Evolutionary conservation across 495 filamentous ascomycete genomes (phyloP).

Genomic region (Annulohypoxylon nitens): DNA sequence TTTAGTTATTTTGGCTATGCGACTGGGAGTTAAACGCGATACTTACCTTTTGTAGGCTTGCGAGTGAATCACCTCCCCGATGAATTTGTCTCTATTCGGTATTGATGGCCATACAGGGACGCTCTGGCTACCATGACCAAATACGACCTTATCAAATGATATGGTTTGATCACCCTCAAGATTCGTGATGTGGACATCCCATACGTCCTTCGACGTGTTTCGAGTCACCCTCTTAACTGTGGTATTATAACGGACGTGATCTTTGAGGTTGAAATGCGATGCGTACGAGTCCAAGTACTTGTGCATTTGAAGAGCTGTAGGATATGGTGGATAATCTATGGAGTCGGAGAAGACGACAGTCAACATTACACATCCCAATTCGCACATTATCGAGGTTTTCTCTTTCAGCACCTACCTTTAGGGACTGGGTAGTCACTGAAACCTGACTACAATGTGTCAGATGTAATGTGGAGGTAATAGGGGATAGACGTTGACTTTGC

Average conservation of each 20-base stretch:
- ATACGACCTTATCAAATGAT: slow-evolving; percentile 37
- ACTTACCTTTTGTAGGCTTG: slow-evolving; percentile 28
- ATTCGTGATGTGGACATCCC: slow-evolving; percentile 34
- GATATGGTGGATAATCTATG: slow-evolving; percentile 27
- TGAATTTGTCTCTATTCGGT: slow-evolving; percentile 72
- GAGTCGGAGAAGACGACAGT: not conserved
- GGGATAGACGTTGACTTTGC: not conserved
- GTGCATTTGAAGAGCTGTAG: slow-evolving; percentile 13
- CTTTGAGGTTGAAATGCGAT: slow-evolving; percentile 26
- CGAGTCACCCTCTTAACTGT: slow-evolving; percentile 30
- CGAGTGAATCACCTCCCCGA: slow-evolving; percentile 77
- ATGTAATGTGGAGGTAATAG: not conserved
- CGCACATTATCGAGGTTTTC: no score
- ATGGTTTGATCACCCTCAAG: slow-evolving; percentile 3
- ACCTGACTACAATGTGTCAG: slow-evolving; percentile 22
- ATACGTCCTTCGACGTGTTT: slow-evolving; percentile 13
- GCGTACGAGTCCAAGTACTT: slow-evolving; percentile 37
- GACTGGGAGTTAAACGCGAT: no score
- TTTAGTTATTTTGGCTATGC: slow-evolving; percentile 41
- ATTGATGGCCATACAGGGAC: slow-evolving; percentile 61
- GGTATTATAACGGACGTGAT: slow-evolving; percentile 21
- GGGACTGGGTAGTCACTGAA: slow-evolving; percentile 37
- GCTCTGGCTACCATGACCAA: slow-evolving; percentile 29
- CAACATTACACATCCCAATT: not conserved
- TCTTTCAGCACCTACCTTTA: slow-evolving; percentile 18